Evolutionary conservation across 2,329 filamentous ascomycete species (phyloP).

Genomic region (Penicillium griseofulvum): DNA sequence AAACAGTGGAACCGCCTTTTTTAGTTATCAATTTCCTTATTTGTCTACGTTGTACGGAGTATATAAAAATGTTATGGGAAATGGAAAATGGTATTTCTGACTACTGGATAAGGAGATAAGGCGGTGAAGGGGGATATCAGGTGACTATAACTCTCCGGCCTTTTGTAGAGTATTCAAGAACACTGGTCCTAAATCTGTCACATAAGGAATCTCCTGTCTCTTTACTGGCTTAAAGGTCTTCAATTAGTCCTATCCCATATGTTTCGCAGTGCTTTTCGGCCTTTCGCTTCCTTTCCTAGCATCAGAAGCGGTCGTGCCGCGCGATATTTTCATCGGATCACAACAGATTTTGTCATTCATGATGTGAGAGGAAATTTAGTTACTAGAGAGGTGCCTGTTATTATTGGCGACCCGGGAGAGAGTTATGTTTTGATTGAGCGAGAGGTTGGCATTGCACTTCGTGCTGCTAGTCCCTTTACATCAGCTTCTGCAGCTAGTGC

Average conservation of each 20-base stretch:
- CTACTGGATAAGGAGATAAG: no score
- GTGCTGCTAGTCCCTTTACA: constrained; percentile 13
- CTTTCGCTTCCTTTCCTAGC: constrained; percentile 4
- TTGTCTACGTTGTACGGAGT: no score
- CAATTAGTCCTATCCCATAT: constrained; percentile 7
- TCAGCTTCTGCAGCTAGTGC: constrained; percentile 2
- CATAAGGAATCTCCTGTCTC: neutral
- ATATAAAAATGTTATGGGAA: no score
- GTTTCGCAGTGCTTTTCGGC: constrained; percentile 14
- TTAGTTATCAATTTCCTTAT: no score
- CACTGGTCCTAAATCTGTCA: no score
- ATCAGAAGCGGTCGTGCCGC: constrained; percentile 6
- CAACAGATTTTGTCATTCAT: constrained; percentile 20
- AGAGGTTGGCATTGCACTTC: constrained; percentile 21
- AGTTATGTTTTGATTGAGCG: constrained; percentile 23
- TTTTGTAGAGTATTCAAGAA: no score
- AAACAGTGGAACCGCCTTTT: no score
- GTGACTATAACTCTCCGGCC: no score
- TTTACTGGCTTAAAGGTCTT: neutral
- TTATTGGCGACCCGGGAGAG: constrained; percentile 24
- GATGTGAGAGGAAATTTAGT: constrained; percentile 19
- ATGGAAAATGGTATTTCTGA: no score
- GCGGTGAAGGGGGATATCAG: no score
- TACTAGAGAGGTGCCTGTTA: constrained; percentile 20
- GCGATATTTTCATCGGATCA: constrained; percentile 24